Conservation (phyloP, 345 rosid species). For the Stellera chamaejasme region DNA sequence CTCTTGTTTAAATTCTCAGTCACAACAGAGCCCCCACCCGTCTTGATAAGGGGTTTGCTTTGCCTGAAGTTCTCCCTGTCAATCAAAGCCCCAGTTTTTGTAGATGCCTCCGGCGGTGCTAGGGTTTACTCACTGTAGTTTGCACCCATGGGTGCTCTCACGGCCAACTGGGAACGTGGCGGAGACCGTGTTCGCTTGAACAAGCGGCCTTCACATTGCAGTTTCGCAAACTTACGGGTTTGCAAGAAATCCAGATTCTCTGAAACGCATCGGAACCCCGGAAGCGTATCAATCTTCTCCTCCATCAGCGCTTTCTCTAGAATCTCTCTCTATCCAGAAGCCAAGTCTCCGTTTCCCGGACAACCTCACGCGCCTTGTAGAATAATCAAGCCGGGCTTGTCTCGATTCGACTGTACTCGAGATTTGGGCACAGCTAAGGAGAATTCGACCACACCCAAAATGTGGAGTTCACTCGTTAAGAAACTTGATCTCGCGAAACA, state of each 20-base stretch:
- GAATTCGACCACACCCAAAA: slow-evolving; percentile 3
- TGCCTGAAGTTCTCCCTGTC: too few relatives aligned
- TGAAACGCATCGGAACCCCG: slow-evolving; percentile 21
- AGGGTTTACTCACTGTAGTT: slow-evolving; percentile 23
- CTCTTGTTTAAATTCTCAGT: too few relatives aligned
- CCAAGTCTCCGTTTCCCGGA: slow-evolving; percentile 36
- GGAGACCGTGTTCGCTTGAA: slow-evolving; percentile 29
- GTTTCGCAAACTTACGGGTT: slow-evolving; percentile 33
- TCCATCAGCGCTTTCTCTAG: slow-evolving; percentile 39
- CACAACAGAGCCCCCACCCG: too few relatives aligned
- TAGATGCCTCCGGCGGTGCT: slow-evolving; percentile 20
- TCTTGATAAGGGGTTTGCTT: too few relatives aligned
- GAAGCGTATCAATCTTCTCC: slow-evolving; percentile 18
- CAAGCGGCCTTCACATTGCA: slow-evolving; percentile 16
- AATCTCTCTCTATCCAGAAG: slow-evolving; percentile 64
- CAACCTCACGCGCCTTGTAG: slow-evolving; percentile 84
- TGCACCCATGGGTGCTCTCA: slow-evolving; percentile 54
- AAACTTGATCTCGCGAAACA: slow-evolving; percentile 30
- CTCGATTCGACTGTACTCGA: slow-evolving; percentile 3
- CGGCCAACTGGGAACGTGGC: slow-evolving; percentile 54
- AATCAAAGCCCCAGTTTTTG: neutral
- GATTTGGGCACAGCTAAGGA: slow-evolving; percentile 18
- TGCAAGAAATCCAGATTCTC: slow-evolving; percentile 59
- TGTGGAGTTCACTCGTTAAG: slow-evolving; percentile 29
- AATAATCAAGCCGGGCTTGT: slow-evolving; percentile 35